Evolutionary conservation across 2,329 filamentous ascomycete genomes (phyloP), one percentile per base, ranked within the genome.

Genomic region (Proliferodiscus dingleyae): DNA sequence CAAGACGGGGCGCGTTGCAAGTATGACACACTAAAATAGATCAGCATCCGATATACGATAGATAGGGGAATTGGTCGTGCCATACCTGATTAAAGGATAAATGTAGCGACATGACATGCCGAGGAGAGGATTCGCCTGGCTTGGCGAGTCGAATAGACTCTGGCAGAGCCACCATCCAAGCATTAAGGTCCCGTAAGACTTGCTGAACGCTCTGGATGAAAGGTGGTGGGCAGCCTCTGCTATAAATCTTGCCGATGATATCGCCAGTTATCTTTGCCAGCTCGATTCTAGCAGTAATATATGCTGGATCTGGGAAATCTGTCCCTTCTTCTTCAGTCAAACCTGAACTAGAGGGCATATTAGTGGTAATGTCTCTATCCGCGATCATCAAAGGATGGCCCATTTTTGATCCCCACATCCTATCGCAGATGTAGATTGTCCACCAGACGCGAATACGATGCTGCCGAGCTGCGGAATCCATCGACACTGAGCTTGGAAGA

Each of bases 381-480:
- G 67, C 65, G 5, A 76, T 68, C 30, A 71, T 69, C 5, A 71
- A 66, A 0, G 73, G 71, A 19, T 74, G 66, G 0, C 72, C 71
- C 41, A 75, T 64, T 37, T 73, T 71, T 0, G 71, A 70, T 3
- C 70, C 70, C 66, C 68, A 73, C 62, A 75, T 69, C 2, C 72
- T 66, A 45, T 73, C 70, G 18, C 72, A 61, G 7, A 61, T 66
- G 34, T 71, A 72, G 0, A 69, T 63, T 0, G 69, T 71, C 68
- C 68, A 71, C 64, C 66, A 71, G 1, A 71, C 59, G 1, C 68
- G 58, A 6, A 63, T 64, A 1, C 70, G 57, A 18, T 71, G 69
- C 43, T 72, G 68, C 4, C 68, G 51, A 1, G 55, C 54, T 26
- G 50, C 40, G 0, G 65, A 61, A 37, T 64, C 61, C 22, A 67